Evolutionary conservation across 148 eudicot species (phyloP).

Genomic region (Oxyria digyna): DNA sequence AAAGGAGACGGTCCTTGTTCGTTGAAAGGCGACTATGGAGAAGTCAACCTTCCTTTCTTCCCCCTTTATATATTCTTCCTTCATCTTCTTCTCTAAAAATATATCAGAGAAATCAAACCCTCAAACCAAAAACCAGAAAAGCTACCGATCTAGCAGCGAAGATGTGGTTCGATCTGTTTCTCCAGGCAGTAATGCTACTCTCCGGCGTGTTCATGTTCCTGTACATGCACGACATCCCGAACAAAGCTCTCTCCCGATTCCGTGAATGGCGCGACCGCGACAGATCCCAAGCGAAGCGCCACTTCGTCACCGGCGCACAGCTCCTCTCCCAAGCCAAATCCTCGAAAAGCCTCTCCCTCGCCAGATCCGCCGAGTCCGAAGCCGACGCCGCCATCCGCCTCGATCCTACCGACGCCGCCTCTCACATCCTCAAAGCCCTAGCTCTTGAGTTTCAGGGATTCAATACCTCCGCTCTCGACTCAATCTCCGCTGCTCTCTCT

Average conservation of each 20-base stretch:
- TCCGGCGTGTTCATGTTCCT: constrained; percentile 30
- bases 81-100: not conserved
- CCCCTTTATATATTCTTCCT: not conserved
- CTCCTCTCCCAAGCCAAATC: constrained; percentile 36
- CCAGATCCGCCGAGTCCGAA: constrained; percentile 39
- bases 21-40: too few relatives aligned
- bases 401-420: constrained; percentile 64
- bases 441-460: constrained; percentile 64
- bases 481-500: constrained; percentile 49
- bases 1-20: too few relatives aligned
- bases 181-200: constrained; percentile 32
- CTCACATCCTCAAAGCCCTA: constrained; percentile 61
- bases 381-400: constrained; percentile 44
- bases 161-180: constrained; percentile 47
- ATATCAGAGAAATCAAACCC: not conserved
- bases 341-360: constrained; percentile 16
- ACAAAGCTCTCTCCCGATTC: constrained; percentile 28
- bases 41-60: not conserved
- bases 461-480: constrained; percentile 46
- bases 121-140: not conserved
- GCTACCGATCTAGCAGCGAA: not conserved
- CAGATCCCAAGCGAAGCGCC: constrained; percentile 41
- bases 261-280: constrained; percentile 19
- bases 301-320: constrained; percentile 70
- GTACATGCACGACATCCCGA: constrained; percentile 41